Evolutionary conservation across 78 protist species (phyloP).

Genomic region (Chrysochromulina parva): DNA sequence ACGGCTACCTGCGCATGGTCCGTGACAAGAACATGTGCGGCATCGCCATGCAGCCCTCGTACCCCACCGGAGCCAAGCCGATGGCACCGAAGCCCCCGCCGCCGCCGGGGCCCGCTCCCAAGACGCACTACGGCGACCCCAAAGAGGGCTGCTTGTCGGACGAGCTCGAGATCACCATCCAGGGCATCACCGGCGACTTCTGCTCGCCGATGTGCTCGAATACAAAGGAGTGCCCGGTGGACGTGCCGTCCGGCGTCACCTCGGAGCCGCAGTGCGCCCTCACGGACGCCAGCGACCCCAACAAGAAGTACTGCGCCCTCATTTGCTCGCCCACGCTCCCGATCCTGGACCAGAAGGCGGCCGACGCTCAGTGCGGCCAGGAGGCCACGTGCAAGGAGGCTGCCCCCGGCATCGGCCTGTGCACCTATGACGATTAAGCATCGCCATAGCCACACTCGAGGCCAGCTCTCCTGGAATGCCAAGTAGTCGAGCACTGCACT

Average conservation of each 20-base stretch:
- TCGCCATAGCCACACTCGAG: no score
- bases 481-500: no score
- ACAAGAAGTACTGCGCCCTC: neutral
- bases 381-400: neutral
- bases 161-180: neutral
- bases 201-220: neutral
- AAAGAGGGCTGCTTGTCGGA: neutral
- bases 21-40: conserved; percentile 49
- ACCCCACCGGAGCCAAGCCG: conserved; percentile 28
- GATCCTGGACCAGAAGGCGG: neutral
- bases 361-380: neutral
- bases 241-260: neutral
- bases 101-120: neutral
- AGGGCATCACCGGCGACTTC: conserved; percentile 7
- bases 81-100: neutral
- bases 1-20: conserved; percentile 57
- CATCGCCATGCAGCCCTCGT: conserved; percentile 38
- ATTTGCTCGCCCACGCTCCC: neutral
- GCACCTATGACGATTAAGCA: conserved; percentile 15
- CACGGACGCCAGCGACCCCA: neutral
- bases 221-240: neutral
- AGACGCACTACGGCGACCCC: conserved; percentile 21
- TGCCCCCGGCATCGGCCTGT: neutral
- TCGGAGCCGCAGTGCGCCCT: conserved; percentile 2
- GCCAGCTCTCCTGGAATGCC: no score